Conservation (phyloP, 2,329 filamentous ascomycete species). For the Huntiella moniliformis region DNA sequence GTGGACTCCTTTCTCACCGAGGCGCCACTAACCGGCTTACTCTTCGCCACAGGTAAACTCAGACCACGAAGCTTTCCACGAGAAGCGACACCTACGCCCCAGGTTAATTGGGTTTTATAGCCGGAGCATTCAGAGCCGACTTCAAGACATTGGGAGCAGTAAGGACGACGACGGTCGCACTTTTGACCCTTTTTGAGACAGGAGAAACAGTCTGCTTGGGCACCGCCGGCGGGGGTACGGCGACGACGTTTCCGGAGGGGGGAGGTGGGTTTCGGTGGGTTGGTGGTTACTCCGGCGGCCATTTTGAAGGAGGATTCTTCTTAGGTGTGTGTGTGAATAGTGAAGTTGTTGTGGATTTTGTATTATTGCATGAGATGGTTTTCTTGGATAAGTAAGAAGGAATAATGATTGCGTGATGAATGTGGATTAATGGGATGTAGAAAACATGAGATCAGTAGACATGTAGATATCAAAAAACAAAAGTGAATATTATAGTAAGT, state of each 20-base stretch:
- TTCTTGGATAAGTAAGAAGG: no score
- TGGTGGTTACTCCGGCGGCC: conserved; percentile 27
- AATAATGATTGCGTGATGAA: no score
- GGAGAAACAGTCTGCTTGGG: conserved; percentile 86
- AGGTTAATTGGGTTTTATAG: conserved; percentile 92
- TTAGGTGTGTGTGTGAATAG: not conserved
- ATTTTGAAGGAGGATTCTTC: not conserved
- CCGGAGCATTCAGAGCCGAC: conserved; percentile 83
- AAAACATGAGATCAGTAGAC: no score
- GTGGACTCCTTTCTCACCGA: conserved; percentile 29
- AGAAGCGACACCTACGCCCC: conserved; percentile 90
- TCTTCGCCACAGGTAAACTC: conserved; percentile 51
- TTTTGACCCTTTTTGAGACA: conserved; percentile 68
- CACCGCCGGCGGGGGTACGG: conserved; percentile 73
- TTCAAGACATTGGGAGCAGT: conserved; percentile 87
- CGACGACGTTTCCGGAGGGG: conserved; percentile 49
- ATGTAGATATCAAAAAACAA: no score
- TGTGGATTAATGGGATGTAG: no score
- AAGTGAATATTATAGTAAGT: no score
- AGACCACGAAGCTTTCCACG: conserved; percentile 84
- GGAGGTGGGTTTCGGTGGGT: conserved; percentile 26
- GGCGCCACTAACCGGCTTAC: conserved; percentile 19
- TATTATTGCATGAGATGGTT: no score
- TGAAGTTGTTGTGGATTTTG: no score
- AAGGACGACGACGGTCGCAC: conserved; percentile 81